These are phyloP conservation scores for Ceratobasidium papillatum DNA, from an alignment of 1,284 basidiomycete species.

Conservation along the genomic window DNA sequence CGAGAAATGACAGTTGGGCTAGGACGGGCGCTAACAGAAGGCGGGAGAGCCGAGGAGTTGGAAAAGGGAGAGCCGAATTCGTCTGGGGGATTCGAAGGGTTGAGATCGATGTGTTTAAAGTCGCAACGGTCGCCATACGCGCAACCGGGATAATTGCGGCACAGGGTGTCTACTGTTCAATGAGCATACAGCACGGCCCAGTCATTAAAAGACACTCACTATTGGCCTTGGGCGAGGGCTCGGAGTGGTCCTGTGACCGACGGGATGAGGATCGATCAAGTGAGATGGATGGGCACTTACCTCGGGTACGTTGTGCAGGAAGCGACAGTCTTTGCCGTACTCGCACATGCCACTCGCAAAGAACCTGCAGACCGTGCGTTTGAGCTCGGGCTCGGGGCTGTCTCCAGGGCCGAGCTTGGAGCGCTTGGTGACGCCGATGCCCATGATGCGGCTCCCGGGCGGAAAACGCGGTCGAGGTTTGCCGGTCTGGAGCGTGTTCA, in stretches of 20 bases:
- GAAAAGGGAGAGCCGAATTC: conserved; percentile 32
- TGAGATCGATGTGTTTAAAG: conserved; percentile 30
- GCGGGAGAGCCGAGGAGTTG: conserved; percentile 31
- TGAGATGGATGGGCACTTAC: not conserved
- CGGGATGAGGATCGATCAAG: conserved; percentile 13
- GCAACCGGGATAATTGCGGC: conserved; percentile 38
- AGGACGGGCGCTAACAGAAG: conserved; percentile 27
- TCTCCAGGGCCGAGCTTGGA: conserved; percentile 11
- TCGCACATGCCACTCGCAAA: conserved; percentile 36
- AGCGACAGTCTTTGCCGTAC: conserved; percentile 39
- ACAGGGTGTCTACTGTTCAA: conserved; percentile 18
- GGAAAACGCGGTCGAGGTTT: conserved; percentile 29
- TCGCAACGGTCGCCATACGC: conserved; percentile 39
- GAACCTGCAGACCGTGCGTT: conserved; percentile 35
- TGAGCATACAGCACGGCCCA: not conserved
- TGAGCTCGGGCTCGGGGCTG: conserved; percentile 3
- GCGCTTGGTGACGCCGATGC: conserved; percentile 39
- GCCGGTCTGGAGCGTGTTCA: conserved; percentile 22
- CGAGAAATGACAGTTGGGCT: conserved; percentile 22
- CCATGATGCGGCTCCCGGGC: conserved; percentile 36
- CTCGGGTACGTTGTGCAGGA: conserved; percentile 31
- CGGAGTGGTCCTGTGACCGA: conserved; percentile 6
- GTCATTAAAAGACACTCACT: not conserved
- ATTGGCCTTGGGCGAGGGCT: conserved; percentile 5
- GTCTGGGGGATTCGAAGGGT: conserved; percentile 18